Conservation (phyloP, 2,329 filamentous ascomycete genomes). For the Emmonsiellopsis sp. region DNA sequence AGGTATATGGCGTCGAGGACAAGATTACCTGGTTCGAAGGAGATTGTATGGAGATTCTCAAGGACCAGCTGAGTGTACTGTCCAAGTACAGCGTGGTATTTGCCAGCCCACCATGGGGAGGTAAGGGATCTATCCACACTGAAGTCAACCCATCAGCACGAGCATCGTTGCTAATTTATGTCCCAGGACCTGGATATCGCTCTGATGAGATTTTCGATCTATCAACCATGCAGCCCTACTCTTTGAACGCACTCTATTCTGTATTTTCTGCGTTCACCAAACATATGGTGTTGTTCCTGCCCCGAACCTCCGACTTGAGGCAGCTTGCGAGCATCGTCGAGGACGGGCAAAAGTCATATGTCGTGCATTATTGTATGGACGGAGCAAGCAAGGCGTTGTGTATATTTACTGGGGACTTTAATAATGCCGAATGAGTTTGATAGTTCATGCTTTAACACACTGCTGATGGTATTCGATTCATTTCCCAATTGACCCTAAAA, state of each 20-base stretch:
- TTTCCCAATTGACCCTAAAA: too few relatives aligned
- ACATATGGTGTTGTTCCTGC: constrained; percentile 67
- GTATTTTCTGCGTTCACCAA: constrained; percentile 47
- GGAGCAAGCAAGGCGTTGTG: constrained; percentile 73
- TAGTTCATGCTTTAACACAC: not conserved
- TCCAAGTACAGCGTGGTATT: constrained; percentile 52
- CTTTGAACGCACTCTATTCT: constrained; percentile 51
- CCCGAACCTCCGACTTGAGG: constrained; percentile 70
- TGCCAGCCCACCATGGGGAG: constrained; percentile 66
- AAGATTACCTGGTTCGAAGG: constrained; percentile 79
- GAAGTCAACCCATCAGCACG: not conserved
- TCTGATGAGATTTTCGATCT: constrained; percentile 69
- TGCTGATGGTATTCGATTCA: not conserved
- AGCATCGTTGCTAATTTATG: constrained; percentile 2
- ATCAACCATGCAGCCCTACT: constrained; percentile 80
- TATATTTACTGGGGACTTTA: constrained; percentile 48
- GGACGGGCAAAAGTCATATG: constrained; percentile 51
- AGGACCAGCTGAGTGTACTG: constrained; percentile 38
- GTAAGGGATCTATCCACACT: constrained; percentile 30
- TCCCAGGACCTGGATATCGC: constrained; percentile 51
- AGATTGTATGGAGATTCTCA: constrained; percentile 71
- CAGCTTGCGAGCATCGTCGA: constrained; percentile 56
- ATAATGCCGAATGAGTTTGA: constrained; percentile 20
- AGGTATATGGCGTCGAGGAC: constrained; percentile 67
- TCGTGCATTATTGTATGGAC: constrained; percentile 85